Conservation (phyloP, 2,329 filamentous ascomycete genomes). For the Colletotrichum sp. region DNA sequence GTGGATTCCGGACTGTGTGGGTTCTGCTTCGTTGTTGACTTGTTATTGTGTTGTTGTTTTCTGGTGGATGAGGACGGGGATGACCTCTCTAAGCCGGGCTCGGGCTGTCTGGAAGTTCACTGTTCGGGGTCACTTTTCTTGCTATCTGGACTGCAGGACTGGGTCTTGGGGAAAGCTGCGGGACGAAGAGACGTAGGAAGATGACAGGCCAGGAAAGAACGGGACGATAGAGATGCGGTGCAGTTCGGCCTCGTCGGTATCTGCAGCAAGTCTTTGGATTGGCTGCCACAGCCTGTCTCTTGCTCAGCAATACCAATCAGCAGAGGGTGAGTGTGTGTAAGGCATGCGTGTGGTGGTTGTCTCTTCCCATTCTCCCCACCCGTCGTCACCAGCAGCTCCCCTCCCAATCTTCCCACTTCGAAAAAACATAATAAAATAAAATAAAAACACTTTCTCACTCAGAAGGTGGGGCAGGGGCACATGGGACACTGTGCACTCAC, state of each 20-base stretch:
- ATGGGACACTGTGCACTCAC: background rate
- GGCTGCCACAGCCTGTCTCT: background rate
- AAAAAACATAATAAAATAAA: background rate
- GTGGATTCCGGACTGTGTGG: slow-evolving; percentile 4
- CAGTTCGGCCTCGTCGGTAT: background rate
- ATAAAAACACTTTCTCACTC: background rate
- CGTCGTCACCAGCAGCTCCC: background rate
- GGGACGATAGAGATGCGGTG: background rate
- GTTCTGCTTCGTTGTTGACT: background rate
- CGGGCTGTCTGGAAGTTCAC: background rate
- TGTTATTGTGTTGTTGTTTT: background rate
- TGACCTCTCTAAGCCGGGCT: background rate
- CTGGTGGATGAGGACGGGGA: background rate
- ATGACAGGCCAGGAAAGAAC: background rate
- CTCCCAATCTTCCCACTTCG: background rate
- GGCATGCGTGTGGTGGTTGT: background rate
- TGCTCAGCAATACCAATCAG: background rate
- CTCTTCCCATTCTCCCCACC: background rate
- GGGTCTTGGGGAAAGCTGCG: background rate
- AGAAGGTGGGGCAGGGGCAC: background rate
- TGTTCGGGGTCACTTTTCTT: background rate
- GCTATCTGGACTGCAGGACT: background rate
- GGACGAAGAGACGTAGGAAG: background rate
- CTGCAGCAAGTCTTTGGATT: background rate
- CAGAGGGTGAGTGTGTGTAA: background rate